Conservation (phyloP, 441 rosid genomes). For the Codiaeum variegatum region DNA sequence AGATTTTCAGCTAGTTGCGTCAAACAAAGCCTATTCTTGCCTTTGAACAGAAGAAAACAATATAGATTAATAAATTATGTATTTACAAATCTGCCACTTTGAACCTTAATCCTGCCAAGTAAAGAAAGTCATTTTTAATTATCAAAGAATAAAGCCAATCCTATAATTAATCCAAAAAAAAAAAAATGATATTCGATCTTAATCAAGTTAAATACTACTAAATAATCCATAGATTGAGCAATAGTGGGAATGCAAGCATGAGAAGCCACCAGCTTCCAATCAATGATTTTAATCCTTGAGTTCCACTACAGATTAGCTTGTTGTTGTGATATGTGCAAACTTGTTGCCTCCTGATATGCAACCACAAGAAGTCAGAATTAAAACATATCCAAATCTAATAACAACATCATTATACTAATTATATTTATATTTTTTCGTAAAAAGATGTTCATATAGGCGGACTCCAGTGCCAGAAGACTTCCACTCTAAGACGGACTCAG, state of each 20-base stretch:
- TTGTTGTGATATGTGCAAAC: conserved; percentile 73
- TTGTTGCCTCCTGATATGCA: conserved; percentile 43
- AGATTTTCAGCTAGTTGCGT: too few species aligned
- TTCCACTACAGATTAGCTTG: conserved; percentile 55
- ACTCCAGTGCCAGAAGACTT: too few species aligned
- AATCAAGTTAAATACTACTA: neutral
- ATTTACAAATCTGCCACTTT: neutral
- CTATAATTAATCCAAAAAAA: neutral
- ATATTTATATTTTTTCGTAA: too few species aligned
- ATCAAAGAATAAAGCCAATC: neutral
- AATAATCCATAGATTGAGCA: conserved; percentile 8
- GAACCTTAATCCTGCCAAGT: neutral
- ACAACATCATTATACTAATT: too few species aligned
- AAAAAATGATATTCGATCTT: neutral
- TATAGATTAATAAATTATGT: neutral
- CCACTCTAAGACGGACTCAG: too few species aligned
- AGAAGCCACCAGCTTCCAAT: conserved; percentile 28
- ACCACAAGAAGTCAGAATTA: neutral
- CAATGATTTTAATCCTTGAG: conserved; percentile 33
- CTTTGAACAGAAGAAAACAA: conserved; percentile 6
- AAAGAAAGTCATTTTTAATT: neutral
- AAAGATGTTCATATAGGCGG: too few species aligned
- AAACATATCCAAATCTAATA: neutral
- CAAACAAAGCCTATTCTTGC: neutral
- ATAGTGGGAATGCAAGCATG: conserved; percentile 14